Percentiles rank a stretch among this genome's conserved stretches.
These are phyloP conservation scores for Rasamsonia emersonii DNA, from an alignment of 2,329 filamentous ascomycete genomes.

Conservation along the genomic window DNA sequence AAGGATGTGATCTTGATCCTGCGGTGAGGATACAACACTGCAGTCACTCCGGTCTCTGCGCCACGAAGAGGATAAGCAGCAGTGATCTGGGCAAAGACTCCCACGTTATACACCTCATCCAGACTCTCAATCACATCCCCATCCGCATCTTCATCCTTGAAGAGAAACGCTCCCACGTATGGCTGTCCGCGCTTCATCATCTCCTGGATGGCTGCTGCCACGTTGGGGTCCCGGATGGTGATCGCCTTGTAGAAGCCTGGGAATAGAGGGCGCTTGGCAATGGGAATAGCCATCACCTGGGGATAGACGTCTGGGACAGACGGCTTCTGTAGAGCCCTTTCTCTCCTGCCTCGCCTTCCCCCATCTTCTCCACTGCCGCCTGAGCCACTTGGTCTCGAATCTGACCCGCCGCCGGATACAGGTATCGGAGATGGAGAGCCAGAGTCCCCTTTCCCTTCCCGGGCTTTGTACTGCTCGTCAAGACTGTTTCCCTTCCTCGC, in stretches of 20 bases:
- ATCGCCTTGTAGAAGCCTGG: slow-evolving; percentile 99
- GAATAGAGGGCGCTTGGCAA: slow-evolving; percentile 86
- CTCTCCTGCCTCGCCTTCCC: slow-evolving; percentile 63
- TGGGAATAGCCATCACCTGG: slow-evolving; percentile 94
- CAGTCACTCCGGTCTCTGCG: slow-evolving; percentile 76
- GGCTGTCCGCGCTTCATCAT: slow-evolving; percentile 96
- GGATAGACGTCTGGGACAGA: slow-evolving; percentile 91
- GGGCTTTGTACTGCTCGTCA: slow-evolving; percentile 22
- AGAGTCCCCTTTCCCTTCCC: slow-evolving; percentile 41
- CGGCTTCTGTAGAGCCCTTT: slow-evolving; percentile 75
- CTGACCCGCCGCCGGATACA: slow-evolving; percentile 22
- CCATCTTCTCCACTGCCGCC: slow-evolving; percentile 50
- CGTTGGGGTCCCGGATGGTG: slow-evolving; percentile 86
- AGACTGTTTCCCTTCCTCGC: slow-evolving; percentile 31
- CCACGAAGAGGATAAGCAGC: slow-evolving; percentile 83
- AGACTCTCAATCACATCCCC: slow-evolving; percentile 85
- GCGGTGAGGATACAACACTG: slow-evolving; percentile 91
- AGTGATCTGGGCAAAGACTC: slow-evolving; percentile 95
- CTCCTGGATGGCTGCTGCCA: slow-evolving; percentile 85
- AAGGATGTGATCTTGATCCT: slow-evolving; percentile 83
- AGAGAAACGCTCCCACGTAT: slow-evolving; percentile 91
- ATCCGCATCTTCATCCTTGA: slow-evolving; percentile 92
- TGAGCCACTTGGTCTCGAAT: slow-evolving; percentile 48
- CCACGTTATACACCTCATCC: slow-evolving; percentile 89
- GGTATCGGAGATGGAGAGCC: slow-evolving; percentile 40